Conservation (phyloP, 768 basidiomycete genomes). For the Phylloporus scabripes region DNA sequence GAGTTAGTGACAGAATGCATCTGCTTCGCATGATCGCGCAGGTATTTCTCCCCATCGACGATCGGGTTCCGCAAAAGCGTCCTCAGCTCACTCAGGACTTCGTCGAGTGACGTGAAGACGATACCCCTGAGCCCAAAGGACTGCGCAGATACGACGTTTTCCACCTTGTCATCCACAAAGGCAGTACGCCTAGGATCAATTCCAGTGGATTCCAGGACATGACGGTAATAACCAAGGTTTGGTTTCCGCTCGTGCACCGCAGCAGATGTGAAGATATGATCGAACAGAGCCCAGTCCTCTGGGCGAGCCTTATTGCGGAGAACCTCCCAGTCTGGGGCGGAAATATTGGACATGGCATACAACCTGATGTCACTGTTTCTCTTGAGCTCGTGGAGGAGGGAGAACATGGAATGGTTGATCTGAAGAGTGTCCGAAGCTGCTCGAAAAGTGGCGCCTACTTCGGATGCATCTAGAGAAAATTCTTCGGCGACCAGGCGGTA, state of each 20-base stretch:
- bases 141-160: constrained; percentile 16
- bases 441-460: constrained; percentile 9
- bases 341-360: constrained; percentile 22
- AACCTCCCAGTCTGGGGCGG: constrained; percentile 18
- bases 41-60: constrained; percentile 11
- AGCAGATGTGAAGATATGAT: constrained; percentile 18
- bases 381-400: constrained; percentile 14
- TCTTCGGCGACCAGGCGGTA: constrained; percentile 8
- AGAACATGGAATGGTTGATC: constrained; percentile 10
- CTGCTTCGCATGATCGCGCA: constrained; percentile 8
- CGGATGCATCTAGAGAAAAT: constrained; percentile 14
- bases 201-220: constrained; percentile 13
- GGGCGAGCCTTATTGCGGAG: constrained; percentile 10
- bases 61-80: constrained; percentile 14
- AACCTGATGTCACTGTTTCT: constrained; percentile 1
- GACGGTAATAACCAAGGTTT: constrained; percentile 16
- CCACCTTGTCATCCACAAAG: constrained; percentile 22
- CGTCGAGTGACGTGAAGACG: constrained; percentile 14
- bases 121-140: constrained; percentile 20
- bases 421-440: constrained; percentile 8
- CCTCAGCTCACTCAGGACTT: constrained; percentile 13
- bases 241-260: constrained; percentile 16
- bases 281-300: constrained; percentile 19
- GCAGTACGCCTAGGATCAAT: constrained; percentile 16
- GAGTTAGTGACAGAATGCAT: constrained; percentile 16